A percentile compares a stretch with the other conserved stretches of the same genome.
Evolutionary conservation across 768 basidiomycete species (phyloP).

Genomic region (Mycena rebaudengoi): DNA sequence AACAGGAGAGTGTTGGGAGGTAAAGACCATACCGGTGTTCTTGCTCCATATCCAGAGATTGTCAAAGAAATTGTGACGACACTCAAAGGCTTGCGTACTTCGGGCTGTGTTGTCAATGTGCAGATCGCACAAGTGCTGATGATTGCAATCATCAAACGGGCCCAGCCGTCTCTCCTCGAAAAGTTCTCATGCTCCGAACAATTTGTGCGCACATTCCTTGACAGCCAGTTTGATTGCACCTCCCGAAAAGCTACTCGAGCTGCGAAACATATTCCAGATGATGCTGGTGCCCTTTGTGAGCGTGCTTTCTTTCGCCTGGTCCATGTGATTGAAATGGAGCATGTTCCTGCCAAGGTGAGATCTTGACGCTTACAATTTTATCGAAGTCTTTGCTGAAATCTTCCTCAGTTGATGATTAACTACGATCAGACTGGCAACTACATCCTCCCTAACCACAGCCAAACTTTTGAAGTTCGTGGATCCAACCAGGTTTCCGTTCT

Average conservation of each 20-base stretch:
- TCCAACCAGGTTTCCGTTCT: background rate
- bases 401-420: background rate
- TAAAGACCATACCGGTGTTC: background rate
- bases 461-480: background rate
- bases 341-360: conserved; percentile 1
- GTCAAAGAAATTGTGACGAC: background rate
- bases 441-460: background rate
- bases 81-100: background rate
- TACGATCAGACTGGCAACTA: conserved; percentile 5
- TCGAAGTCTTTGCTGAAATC: too few relatives aligned
- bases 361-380: too few relatives aligned
- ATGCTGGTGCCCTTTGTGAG: background rate
- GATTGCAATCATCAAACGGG: background rate
- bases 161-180: background rate
- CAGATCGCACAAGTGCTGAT: background rate
- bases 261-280: conserved; percentile 5
- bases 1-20: background rate
- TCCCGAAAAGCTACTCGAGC: background rate
- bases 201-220: background rate
- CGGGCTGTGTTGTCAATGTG: background rate
- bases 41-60: background rate
- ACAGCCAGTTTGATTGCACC: background rate
- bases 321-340: background rate
- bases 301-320: background rate
- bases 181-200: background rate